Evolutionary conservation across 345 rosid genomes (phyloP), one percentile per base, ranked within the genome.

Genomic region (Mercurialis annua): DNA sequence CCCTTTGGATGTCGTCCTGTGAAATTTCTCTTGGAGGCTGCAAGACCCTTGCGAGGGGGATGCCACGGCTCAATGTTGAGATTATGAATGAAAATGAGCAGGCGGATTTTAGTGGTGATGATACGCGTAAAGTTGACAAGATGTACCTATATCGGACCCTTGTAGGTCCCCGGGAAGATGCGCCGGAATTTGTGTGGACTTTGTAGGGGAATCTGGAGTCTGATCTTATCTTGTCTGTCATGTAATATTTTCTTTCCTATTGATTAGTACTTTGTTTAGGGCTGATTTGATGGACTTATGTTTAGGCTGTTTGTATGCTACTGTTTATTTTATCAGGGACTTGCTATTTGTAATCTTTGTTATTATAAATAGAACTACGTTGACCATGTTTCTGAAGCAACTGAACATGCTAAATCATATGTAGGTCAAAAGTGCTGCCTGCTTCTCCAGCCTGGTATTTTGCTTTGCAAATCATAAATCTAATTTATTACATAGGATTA

Each of bases 1-100:
- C 98, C 91, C 99, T 94, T 91, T 91, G 99, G 99, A 94, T 94
- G 98, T 94, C 99, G 76, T 87, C 99, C 61, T 94, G 97, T 43
- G 87, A 91, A 67, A 81, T 91, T 70, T 89, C 99, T 71, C 88
- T 94, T 8, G 96, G 86, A 72, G 97, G 87, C 74, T 94, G 99
- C 92, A 85, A 80, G 73, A 71, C 74, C 17, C 81, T 94, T 11
- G 96, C 98, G 0, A 70, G 69, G 83, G 71, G 73, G 75, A 87
- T 88, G 84, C 90, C 96, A 0, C 73, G 80, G 81, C 86, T 94
- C 44, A 94, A 81, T 6, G 97, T 94, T 62, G 99, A 94, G 87
- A 85, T 94, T 51, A 89, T 94, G 31, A 79, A 85, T 23, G 96
- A 93, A 53, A 73, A 63, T 14, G 92, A 89, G 21, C 75, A 71